Evolutionary conservation across 306 rosid genomes (phyloP), one percentile per base, ranked within the genome.

Genomic region (Boehmeria nivea): DNA sequence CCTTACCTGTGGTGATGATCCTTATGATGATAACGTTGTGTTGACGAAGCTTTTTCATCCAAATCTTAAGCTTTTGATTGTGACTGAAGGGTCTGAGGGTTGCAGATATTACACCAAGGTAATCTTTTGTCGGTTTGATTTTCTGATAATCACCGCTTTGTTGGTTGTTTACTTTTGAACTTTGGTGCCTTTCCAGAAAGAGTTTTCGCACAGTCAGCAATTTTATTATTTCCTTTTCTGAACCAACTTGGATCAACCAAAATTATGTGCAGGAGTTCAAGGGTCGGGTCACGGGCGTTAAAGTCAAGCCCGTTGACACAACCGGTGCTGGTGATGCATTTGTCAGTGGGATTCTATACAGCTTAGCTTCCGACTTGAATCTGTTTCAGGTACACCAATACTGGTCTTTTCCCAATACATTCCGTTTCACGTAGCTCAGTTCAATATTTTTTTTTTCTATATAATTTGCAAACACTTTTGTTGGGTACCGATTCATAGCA

Each of bases 241-340:
- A 38, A 37, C 42, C 13, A 10, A 37, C 10, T 37, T 4, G n/a
- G n/a, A n/a, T n/a, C 12, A 70, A 13, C 21, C 51, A 12, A 67
- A 53, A 31, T 58, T 71, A 33, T 70, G 18, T 73, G 34, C 77
- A 93, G 99, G 78, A 68, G 43, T 93, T 85, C 53, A 75, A 37
- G 53, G 99, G 99, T 40, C 88, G 86, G 60, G 95, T 93, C 49
- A 51, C 45, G 8, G 96, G 96, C 47, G 76, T 83, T 21, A 77
- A 83, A 75, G 96, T 80, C 26, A 79, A 73, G 63, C 57, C 95
- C 3, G 74, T 85, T 3, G 99, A 93, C 78, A 93, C 99, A 57
- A 93, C 96, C 0, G 99, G 99, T 27, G 99, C 99, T 3, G 99
- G 99, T 1, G 99, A 93, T 70, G 82, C 99, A 27, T 93, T 93